Evolutionary conservation across 2,329 filamentous ascomycete genomes (phyloP).

Genomic region (Alternaria triticimaculans): DNA sequence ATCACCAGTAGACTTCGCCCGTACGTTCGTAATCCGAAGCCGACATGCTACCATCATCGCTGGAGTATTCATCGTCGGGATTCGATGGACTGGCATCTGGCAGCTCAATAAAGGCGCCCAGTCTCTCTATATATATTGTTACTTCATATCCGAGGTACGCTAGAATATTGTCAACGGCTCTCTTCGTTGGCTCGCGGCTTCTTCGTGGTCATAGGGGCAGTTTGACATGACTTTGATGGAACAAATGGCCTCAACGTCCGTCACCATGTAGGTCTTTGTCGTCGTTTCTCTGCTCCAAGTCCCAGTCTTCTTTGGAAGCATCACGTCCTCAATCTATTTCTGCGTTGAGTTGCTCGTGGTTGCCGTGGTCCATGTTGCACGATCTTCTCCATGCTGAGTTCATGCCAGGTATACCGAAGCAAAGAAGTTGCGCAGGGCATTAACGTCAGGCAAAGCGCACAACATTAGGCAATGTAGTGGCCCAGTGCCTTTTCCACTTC

Average conservation of each 20-base stretch:
- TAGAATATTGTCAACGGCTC: background rate
- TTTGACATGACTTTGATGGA: background rate
- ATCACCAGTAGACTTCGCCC: background rate
- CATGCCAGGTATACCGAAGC: background rate
- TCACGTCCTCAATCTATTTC: background rate
- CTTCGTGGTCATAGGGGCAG: background rate
- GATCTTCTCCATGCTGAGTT: background rate
- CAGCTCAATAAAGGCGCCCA: background rate
- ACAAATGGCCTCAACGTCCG: background rate
- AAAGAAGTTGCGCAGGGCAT: background rate
- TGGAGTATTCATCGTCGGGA: background rate
- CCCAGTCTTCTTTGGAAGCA: background rate
- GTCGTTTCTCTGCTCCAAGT: background rate
- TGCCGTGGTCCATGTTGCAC: background rate
- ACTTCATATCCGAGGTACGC: background rate
- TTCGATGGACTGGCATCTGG: background rate
- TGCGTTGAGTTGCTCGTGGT: background rate
- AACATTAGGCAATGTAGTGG: background rate
- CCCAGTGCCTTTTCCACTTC: background rate
- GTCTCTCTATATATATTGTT: fast-evolving
- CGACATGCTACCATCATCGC: background rate
- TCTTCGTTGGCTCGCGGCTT: background rate
- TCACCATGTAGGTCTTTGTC: background rate
- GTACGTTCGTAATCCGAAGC: background rate
- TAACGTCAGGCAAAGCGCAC: background rate